Evolutionary conservation across 805 yeast species (phyloP).

Genomic region (Candida orba): DNA sequence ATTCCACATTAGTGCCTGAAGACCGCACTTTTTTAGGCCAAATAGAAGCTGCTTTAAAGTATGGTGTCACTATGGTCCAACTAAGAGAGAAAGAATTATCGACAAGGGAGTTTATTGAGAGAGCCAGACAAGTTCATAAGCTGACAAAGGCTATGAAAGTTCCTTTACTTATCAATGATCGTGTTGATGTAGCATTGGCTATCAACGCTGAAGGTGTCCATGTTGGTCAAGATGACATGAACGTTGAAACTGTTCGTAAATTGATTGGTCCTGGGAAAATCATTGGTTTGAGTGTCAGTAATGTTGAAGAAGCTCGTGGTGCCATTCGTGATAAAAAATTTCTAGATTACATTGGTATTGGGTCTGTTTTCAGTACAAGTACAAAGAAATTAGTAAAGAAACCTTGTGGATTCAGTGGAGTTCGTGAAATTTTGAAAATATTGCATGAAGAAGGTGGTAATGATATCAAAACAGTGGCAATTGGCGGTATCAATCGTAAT

Average conservation of each 20-base stretch:
- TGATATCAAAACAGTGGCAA: conserved; percentile 57
- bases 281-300: conserved; percentile 70
- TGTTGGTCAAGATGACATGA: conserved; percentile 89
- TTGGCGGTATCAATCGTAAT: conserved; percentile 67
- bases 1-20: conserved; percentile 65
- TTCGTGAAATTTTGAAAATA: conserved; percentile 43
- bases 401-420: conserved; percentile 69
- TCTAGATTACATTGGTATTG: conserved; percentile 80
- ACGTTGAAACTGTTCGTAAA: conserved; percentile 42
- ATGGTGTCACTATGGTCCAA: conserved; percentile 79
- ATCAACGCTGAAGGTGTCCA: conserved; percentile 88
- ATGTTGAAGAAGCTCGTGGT: conserved; percentile 44
- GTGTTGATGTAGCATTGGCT: conserved; percentile 86
- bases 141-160: conserved; percentile 53
- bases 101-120: conserved; percentile 57
- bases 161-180: conserved; percentile 79
- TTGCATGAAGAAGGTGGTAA: conserved; percentile 30
- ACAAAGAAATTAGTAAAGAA: conserved; percentile 54
- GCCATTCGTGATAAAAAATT: conserved; percentile 35
- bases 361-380: conserved; percentile 66
- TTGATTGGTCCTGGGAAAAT: conserved; percentile 69
- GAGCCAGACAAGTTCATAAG: conserved; percentile 54
- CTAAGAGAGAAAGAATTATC: conserved; percentile 70
- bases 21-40: conserved; percentile 49
- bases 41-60: conserved; percentile 53